A percentile compares a stretch with the other conserved stretches of the same genome.
Evolutionary conservation across 179 eudicot genomes (phyloP).

Genomic region (Corrigiola litoralis): DNA sequence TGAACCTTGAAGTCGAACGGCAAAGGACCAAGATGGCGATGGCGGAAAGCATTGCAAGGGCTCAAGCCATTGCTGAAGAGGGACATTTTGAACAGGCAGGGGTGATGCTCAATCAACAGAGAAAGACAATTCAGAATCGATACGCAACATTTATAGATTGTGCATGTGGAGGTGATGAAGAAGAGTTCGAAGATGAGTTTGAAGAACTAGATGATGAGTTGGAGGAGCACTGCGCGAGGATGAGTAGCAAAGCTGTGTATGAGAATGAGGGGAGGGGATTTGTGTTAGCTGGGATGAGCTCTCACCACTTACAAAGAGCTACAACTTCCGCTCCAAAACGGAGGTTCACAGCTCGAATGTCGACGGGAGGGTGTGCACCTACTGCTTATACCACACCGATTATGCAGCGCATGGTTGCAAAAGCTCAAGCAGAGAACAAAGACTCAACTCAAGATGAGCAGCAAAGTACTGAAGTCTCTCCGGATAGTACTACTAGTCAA

Average conservation of each 20-base stretch:
- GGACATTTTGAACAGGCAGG: not conserved
- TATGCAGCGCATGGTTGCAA: too few species aligned
- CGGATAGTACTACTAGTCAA: too few species aligned
- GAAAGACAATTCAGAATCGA: not conserved
- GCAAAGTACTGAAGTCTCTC: too few species aligned
- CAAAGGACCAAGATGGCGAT: not conserved
- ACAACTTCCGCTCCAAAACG: not conserved
- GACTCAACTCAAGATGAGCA: too few species aligned
- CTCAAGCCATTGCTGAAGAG: not conserved
- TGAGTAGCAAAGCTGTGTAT: not conserved
- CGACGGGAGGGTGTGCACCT: too few species aligned
- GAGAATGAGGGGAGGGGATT: not conserved
- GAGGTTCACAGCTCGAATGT: too few species aligned
- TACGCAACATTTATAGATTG: not conserved
- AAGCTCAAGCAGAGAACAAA: too few species aligned
- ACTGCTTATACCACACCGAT: too few species aligned
- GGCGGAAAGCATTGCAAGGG: not conserved
- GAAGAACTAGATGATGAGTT: not conserved
- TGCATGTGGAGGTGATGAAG: too few species aligned
- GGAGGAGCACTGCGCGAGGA: not conserved
- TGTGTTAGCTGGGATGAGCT: not conserved
- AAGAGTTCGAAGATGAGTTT: not conserved
- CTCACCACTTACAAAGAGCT: not conserved
- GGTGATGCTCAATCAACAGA: not conserved
- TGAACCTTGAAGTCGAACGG: not conserved